Evolutionary conservation across 1,284 basidiomycete species (phyloP).

Genomic region (Cerrena zonata): DNA sequence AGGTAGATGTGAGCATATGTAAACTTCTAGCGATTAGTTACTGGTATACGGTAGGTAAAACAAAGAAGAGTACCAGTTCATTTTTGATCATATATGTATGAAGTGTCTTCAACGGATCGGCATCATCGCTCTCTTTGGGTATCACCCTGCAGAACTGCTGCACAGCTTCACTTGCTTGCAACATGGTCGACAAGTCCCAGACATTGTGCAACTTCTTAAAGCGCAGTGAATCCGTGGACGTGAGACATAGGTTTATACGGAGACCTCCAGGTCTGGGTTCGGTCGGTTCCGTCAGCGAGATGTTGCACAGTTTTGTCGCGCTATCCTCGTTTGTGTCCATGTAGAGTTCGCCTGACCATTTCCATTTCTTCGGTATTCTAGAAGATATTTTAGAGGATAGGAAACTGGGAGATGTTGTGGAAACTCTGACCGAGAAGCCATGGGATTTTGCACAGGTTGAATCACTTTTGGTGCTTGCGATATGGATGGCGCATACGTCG

Average conservation of each 20-base stretch:
- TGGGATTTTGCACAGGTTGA: too few relatives aligned
- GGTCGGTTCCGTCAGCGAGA: constrained; percentile 40
- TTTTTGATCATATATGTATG: constrained; percentile 36
- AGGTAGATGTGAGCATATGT: constrained; percentile 42
- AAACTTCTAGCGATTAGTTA: constrained; percentile 42
- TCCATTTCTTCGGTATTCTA: constrained; percentile 29
- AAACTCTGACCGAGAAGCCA: too few relatives aligned
- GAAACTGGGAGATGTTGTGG: too few relatives aligned
- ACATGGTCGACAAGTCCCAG: constrained; percentile 39
- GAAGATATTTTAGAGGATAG: not conserved
- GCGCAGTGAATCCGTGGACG: constrained; percentile 36
- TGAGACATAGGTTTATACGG: constrained; percentile 40
- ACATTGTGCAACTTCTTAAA: constrained; percentile 44
- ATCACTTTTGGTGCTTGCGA: too few relatives aligned
- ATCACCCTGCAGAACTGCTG: constrained; percentile 48
- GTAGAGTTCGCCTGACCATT: constrained; percentile 32
- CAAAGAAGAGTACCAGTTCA: constrained; percentile 17
- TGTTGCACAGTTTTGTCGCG: constrained; percentile 41
- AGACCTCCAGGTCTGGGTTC: constrained; percentile 38
- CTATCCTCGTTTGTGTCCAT: constrained; percentile 25
- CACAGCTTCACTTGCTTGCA: constrained; percentile 41
- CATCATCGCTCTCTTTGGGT: constrained; percentile 34
- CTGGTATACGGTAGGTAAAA: constrained; percentile 2
- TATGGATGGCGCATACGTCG: too few relatives aligned
- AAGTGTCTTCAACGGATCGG: constrained; percentile 38